Conservation (phyloP, 805 yeast genomes). For the Suhomyces kilbournensis region DNA sequence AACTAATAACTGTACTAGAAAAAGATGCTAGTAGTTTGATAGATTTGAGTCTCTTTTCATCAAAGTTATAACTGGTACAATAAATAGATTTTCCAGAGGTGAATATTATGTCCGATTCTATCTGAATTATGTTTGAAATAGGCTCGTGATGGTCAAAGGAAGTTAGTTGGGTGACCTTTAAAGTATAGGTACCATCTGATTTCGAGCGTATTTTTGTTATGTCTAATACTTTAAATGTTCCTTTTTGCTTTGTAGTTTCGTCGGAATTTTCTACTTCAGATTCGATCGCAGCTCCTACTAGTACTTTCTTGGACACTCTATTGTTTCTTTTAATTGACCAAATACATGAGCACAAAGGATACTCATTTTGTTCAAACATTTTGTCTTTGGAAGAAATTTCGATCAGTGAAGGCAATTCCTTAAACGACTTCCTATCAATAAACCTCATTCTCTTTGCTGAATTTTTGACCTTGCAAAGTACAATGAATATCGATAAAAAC, state of each 20-base stretch:
- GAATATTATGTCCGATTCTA: conserved; percentile 32
- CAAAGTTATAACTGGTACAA: conserved; percentile 32
- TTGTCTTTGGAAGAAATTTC: conserved; percentile 16
- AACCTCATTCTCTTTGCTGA: conserved; percentile 26
- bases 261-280: conserved; percentile 1
- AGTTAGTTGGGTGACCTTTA: conserved; percentile 29
- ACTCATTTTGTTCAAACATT: conserved; percentile 26
- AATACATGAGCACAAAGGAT: conserved; percentile 29
- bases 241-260: conserved; percentile 9
- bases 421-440: conserved; percentile 30
- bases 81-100: conserved; percentile 28
- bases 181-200: conserved; percentile 8
- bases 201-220: conserved; percentile 17
- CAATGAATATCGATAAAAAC: conserved; percentile 24
- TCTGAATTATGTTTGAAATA: conserved; percentile 32
- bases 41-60: conserved; percentile 31
- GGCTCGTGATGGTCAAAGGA: conserved; percentile 32
- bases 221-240: conserved; percentile 37
- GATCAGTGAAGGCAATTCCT: conserved; percentile 16
- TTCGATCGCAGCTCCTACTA: conserved; percentile 26
- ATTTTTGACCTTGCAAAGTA: conserved; percentile 30
- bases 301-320: conserved; percentile 32
- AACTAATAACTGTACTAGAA: conserved; percentile 29
- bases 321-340: conserved; percentile 34
- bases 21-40: conserved; percentile 21